These are phyloP conservation scores for Paraleonurus japonicus DNA, from an alignment of 257 asterid species.

Conservation along the genomic window DNA sequence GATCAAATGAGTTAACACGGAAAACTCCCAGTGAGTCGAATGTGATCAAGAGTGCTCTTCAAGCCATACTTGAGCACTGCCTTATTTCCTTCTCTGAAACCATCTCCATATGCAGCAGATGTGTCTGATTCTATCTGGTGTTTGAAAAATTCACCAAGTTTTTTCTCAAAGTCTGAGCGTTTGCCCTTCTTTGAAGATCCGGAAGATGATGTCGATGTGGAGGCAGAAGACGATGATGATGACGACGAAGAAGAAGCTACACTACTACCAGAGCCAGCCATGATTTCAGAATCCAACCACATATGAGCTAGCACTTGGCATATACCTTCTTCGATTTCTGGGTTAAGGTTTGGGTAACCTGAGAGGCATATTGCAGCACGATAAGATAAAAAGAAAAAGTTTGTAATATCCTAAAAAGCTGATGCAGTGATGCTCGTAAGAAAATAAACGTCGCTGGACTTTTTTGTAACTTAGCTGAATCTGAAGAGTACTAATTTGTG, in stretches of 20 bases:
- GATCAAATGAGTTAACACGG: conserved; percentile 41
- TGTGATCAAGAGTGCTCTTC: conserved; percentile 87
- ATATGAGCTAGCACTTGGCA: conserved; percentile 97
- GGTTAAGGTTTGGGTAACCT: conserved; percentile 84
- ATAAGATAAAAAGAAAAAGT: background rate
- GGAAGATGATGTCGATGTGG: conserved; percentile 29
- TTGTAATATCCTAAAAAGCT: background rate
- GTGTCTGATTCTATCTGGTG: conserved; percentile 98
- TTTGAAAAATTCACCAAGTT: conserved; percentile 82
- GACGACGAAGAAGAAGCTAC: conserved; percentile 51
- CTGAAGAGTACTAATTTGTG: background rate
- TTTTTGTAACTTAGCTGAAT: background rate
- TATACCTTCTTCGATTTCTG: conserved; percentile 96
- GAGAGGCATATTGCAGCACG: conserved; percentile 16
- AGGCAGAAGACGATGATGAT: conserved; percentile 45
- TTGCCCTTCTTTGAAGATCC: conserved; percentile 86
- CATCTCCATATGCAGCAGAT: conserved; percentile 92
- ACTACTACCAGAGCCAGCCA: conserved; percentile 73
- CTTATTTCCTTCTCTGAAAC: conserved; percentile 81
- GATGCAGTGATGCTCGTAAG: background rate
- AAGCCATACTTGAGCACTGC: conserved; percentile 86
- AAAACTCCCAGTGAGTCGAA: conserved; percentile 75
- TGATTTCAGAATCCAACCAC: conserved; percentile 95
- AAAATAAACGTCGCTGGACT: background rate
- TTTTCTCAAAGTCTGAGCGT: conserved; percentile 85